These are phyloP conservation scores for Saposhnikovia divaricata DNA, from an alignment of 129 eudicot genomes.

Conservation along the genomic window DNA sequence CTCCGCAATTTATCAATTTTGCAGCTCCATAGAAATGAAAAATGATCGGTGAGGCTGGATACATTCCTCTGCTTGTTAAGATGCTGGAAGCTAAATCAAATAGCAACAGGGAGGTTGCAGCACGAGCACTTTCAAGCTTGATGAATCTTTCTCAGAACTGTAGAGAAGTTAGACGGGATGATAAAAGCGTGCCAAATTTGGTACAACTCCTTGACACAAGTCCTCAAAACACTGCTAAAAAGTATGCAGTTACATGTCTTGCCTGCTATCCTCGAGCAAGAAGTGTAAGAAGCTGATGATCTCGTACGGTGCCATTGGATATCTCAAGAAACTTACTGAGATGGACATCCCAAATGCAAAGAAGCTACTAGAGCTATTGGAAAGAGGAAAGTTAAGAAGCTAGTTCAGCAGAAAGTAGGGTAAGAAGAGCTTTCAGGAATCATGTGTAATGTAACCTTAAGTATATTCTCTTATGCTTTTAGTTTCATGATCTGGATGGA, in stretches of 20 bases:
- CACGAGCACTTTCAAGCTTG: constrained; percentile 76
- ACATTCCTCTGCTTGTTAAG: constrained; percentile 53
- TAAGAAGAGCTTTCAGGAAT: background rate
- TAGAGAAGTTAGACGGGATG: constrained; percentile 69
- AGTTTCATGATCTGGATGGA: constrained; percentile 4
- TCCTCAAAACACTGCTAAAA: constrained; percentile 80
- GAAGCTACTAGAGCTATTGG: constrained; percentile 76
- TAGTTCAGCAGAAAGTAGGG: constrained; percentile 59
- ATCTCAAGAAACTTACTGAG: constrained; percentile 75
- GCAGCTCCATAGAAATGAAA: constrained; percentile 45
- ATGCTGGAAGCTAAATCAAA: constrained; percentile 74
- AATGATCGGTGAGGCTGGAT: constrained; percentile 68
- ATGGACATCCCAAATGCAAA: constrained; percentile 65
- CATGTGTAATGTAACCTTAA: constrained; percentile 7
- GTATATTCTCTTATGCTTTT: background rate
- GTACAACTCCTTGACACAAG: constrained; percentile 85
- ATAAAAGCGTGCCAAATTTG: constrained; percentile 71
- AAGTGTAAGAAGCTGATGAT: constrained; percentile 88
- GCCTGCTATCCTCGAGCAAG: constrained; percentile 63
- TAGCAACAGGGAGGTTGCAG: constrained; percentile 65
- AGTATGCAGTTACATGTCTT: constrained; percentile 63
- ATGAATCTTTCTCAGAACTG: constrained; percentile 54
- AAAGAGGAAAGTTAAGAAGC: constrained; percentile 72
- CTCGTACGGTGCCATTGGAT: constrained; percentile 93
- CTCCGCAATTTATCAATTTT: constrained; percentile 61